phyloP scores from a whole-genome alignment of 495 filamentous ascomycete species.

The Neurospora cerealis region DNA sequence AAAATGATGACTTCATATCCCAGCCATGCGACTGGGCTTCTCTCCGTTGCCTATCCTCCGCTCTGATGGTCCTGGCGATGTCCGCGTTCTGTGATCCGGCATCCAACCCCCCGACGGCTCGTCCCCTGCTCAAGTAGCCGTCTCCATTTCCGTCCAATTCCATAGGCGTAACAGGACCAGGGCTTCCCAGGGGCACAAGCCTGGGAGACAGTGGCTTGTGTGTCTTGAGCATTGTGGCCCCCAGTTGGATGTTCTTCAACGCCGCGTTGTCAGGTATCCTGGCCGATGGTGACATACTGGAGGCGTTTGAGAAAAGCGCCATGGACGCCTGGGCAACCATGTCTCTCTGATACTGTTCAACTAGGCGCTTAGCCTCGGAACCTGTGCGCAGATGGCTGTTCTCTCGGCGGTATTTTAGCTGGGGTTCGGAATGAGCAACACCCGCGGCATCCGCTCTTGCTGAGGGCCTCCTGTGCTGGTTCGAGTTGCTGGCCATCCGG shows the following conservation, averaged over 20 bases:
- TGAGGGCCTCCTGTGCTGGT: slow-evolving; percentile 2
- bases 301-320: slow-evolving; percentile 15
- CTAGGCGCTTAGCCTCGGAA: slow-evolving; percentile 36
- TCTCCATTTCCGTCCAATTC: slow-evolving; percentile 47
- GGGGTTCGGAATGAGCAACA: slow-evolving; percentile 16
- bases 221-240: slow-evolving; percentile 12
- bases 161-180: slow-evolving; percentile 70
- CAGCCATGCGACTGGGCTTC: not conserved
- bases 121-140: slow-evolving; percentile 42
- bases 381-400: slow-evolving; percentile 22
- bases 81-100: not conserved
- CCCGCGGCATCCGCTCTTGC: not conserved
- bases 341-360: slow-evolving; percentile 52
- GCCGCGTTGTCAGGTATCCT: not conserved
- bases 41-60: not conserved
- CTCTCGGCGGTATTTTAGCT: slow-evolving; percentile 14
- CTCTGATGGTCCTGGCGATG: not conserved
- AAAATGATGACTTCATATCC: not conserved
- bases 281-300: not conserved
- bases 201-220: slow-evolving; percentile 52
- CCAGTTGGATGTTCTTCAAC: slow-evolving; percentile 3
- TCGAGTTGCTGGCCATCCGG: slow-evolving; percentile 19
- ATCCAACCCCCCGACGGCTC: not conserved
- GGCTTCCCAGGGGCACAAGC: slow-evolving; percentile 59
- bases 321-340: slow-evolving; percentile 46